Evolutionary conservation across 306 rosid genomes (phyloP), one percentile per base, ranked within the genome.

Genomic region (Castanea mollissima): DNA sequence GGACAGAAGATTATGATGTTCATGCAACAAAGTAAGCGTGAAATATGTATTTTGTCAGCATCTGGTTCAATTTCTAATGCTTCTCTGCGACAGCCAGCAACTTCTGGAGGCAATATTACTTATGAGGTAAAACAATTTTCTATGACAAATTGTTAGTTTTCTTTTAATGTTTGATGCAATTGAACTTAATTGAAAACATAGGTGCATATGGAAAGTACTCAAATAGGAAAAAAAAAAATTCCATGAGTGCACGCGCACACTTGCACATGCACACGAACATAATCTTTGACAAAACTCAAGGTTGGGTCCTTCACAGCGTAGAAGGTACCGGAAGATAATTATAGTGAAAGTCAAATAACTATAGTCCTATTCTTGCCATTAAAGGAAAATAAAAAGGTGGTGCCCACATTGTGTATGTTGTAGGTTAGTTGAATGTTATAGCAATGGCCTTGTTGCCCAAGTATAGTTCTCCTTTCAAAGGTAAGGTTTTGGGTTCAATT

Each of bases 1-100:
- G 94, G 94, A 80, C 96, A 96, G 87, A 93, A 96, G 87, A 93
- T 96, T 77, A 91, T 93, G 96, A 59, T 80, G 79, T 96, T 93
- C 76, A 86, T 90, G 98, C 98, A 93, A 86, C 99, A 93, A 85
- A 88, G 89, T 83, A 96, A 88, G 89, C 94, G 96, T 68, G 99
- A 96, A 88, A 83, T 96, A 71, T 96, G 98, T 79, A 90, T 96
- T 78, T 73, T 96, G 51, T 93, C 99, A 55, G 99, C 99, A 77
- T 89, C 97, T 76, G 99, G 99, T 75, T 80, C 97, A 25, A 89
- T 96, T 81, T 90, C 93, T 71, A 93, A 88, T 82, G 99, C 91
- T 49, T 91, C 97, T 86, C 96, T 96, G 65, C 88, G 92, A 67
- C 99, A 93, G 78, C 97, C 99, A 59, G 96, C 98, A 55, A 87